These are phyloP conservation scores for Pleurotus sapidus DNA, from an alignment of 768 basidiomycete genomes.

Conservation along the genomic window DNA sequence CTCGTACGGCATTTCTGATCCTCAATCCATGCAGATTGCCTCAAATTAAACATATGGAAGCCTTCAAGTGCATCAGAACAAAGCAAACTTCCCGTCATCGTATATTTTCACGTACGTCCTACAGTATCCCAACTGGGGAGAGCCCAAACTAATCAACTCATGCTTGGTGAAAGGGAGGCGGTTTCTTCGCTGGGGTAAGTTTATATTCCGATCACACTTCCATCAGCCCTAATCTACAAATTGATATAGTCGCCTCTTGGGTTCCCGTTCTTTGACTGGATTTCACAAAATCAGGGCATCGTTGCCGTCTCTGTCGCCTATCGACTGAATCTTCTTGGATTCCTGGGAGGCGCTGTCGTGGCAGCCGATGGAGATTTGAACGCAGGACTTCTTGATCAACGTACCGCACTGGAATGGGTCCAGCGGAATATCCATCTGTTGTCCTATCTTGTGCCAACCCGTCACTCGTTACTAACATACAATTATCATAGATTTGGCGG, in stretches of 20 bases:
- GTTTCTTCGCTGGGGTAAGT: constrained; percentile 33
- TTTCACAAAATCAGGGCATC: constrained; percentile 33
- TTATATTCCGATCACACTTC: background rate
- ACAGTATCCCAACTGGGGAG: too few species aligned
- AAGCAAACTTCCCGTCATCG: constrained; percentile 35
- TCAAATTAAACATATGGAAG: constrained; percentile 41
- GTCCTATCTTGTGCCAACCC: background rate
- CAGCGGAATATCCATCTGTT: constrained; percentile 27
- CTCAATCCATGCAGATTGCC: constrained; percentile 27
- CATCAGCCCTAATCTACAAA: background rate
- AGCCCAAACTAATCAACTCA: background rate
- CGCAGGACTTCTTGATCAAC: constrained; percentile 39
- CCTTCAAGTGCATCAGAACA: constrained; percentile 29
- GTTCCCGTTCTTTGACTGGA: constrained; percentile 47
- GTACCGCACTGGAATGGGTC: constrained; percentile 37
- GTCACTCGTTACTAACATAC: background rate
- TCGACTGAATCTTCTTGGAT: constrained; percentile 26
- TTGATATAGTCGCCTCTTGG: constrained; percentile 36
- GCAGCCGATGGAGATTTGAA: constrained; percentile 36
- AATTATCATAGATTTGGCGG: constrained; percentile 25
- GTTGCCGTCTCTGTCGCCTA: constrained; percentile 31
- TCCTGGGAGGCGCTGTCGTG: constrained; percentile 26
- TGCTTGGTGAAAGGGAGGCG: constrained; percentile 28
- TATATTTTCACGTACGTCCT: constrained; percentile 41
- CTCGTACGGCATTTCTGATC: background rate